Evolutionary conservation across 1,139 yeast genomes (phyloP).

Genomic region (Kodamaea plutei): DNA sequence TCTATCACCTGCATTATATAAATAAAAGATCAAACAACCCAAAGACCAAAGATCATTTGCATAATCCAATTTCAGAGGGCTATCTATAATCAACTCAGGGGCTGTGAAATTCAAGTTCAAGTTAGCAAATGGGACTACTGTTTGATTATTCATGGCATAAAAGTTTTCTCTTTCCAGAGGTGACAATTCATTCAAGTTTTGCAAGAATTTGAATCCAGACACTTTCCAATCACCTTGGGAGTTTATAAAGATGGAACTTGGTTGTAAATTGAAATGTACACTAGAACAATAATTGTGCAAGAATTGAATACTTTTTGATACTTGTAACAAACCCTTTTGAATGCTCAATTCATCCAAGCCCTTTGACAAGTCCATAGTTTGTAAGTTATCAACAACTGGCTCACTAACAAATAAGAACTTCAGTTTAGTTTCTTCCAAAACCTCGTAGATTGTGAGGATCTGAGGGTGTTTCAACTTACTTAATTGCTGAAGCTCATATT

Average conservation of each 20-base stretch:
- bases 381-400: conserved; percentile 59
- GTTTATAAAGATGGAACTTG: conserved; percentile 70
- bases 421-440: conserved; percentile 79
- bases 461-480: conserved; percentile 88
- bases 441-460: conserved; percentile 75
- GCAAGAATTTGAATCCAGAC: conserved; percentile 69
- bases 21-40: conserved; percentile 67
- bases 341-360: conserved; percentile 62
- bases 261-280: conserved; percentile 77
- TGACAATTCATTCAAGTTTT: conserved; percentile 46
- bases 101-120: conserved; percentile 71
- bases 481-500: conserved; percentile 58
- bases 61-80: conserved; percentile 47
- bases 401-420: conserved; percentile 84
- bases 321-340: conserved; percentile 81
- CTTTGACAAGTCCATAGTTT: conserved; percentile 38
- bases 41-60: conserved; percentile 81
- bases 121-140: conserved; percentile 75
- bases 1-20: conserved; percentile 51
- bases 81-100: conserved; percentile 66
- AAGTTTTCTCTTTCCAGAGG: conserved; percentile 49
- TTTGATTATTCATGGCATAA: conserved; percentile 62
- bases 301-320: conserved; percentile 75
- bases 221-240: conserved; percentile 93
- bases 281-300: conserved; percentile 72